Conservation (phyloP, 2,329 filamentous ascomycete species). For the Purpureocillium takamizusanense region DNA sequence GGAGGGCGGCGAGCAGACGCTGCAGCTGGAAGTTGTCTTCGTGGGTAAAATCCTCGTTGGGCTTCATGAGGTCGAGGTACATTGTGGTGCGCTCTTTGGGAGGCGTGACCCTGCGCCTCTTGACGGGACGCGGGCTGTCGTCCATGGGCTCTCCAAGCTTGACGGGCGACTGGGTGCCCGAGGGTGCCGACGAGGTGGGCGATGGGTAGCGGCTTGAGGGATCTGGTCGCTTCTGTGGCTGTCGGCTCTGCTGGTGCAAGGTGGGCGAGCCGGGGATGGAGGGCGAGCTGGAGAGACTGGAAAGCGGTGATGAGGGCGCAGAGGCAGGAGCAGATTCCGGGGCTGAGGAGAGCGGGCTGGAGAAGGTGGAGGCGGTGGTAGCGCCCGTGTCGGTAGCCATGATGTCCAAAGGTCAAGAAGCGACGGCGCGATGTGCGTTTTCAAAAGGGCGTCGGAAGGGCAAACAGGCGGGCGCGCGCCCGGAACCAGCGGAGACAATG, state of each 20-base stretch:
- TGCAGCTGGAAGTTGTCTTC: slow-evolving; percentile 50
- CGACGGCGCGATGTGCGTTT: neutral
- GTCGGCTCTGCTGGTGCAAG: slow-evolving; percentile 9
- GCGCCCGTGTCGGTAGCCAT: neutral
- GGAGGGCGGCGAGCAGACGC: slow-evolving; percentile 63
- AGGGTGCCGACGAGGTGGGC: slow-evolving; percentile 35
- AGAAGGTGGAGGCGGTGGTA: slow-evolving; percentile 1
- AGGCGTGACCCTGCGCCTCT: slow-evolving; percentile 61
- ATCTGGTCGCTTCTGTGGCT: slow-evolving; percentile 13
- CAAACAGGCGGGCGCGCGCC: too few relatives aligned
- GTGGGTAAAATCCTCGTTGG: slow-evolving; percentile 37
- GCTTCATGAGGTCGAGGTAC: slow-evolving; percentile 60
- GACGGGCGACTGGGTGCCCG: slow-evolving; percentile 42
- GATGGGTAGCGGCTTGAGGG: slow-evolving; percentile 41
- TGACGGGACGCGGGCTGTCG: slow-evolving; percentile 61
- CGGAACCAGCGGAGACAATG: too few relatives aligned
- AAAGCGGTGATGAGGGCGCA: slow-evolving; percentile 37
- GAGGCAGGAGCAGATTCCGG: slow-evolving; percentile 19
- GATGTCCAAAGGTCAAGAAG: too few relatives aligned
- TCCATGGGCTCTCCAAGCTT: slow-evolving; percentile 31
- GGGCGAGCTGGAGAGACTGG: slow-evolving; percentile 43
- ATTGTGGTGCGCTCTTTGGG: slow-evolving; percentile 65
- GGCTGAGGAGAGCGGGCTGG: slow-evolving; percentile 17
- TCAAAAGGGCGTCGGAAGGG: neutral
- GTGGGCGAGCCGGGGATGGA: slow-evolving; percentile 38